A percentile compares a stretch with the other conserved stretches of the same genome.
These are phyloP conservation scores for Sporothrix phasma DNA, from an alignment of 2,329 filamentous ascomycete genomes.

Conservation along the genomic window DNA sequence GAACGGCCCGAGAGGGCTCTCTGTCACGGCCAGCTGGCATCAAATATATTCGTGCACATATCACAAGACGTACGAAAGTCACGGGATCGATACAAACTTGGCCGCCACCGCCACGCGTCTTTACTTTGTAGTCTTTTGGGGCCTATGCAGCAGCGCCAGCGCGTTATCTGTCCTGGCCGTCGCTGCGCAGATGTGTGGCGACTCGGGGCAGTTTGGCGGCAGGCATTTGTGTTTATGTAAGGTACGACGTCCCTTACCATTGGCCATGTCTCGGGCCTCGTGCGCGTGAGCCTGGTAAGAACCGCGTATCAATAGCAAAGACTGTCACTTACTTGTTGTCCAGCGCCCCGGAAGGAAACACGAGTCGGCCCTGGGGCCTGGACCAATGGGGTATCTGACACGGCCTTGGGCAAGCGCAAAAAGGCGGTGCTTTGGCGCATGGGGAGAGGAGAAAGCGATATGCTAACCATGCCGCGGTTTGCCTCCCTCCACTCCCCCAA, in stretches of 20 bases:
- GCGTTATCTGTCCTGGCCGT: background rate
- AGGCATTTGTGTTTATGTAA: too few species aligned
- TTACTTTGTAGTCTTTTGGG: too few species aligned
- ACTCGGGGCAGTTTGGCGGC: background rate
- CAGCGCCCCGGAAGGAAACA: background rate
- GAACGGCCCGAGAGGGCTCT: too few species aligned
- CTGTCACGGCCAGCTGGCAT: too few species aligned
- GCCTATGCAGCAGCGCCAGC: background rate
- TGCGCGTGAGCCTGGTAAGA: background rate
- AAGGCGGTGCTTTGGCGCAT: background rate
- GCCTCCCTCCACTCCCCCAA: conserved; percentile 2
- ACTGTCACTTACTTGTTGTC: too few species aligned
- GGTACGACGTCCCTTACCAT: too few species aligned
- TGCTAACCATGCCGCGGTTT: background rate
- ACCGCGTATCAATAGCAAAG: too few species aligned
- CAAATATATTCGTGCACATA: too few species aligned
- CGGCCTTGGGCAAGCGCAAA: background rate
- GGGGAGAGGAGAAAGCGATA: background rate
- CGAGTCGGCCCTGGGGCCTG: background rate
- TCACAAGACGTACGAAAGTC: background rate
- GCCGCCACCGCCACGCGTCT: background rate
- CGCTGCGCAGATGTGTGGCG: background rate
- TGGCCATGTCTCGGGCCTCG: background rate
- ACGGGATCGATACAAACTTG: background rate
- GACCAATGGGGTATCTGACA: conserved; percentile 8